Evolutionary conservation across 176 grass and related monocot genomes (phyloP), one percentile per base, ranked within the genome.

Genomic region (Pharus latifolius): DNA sequence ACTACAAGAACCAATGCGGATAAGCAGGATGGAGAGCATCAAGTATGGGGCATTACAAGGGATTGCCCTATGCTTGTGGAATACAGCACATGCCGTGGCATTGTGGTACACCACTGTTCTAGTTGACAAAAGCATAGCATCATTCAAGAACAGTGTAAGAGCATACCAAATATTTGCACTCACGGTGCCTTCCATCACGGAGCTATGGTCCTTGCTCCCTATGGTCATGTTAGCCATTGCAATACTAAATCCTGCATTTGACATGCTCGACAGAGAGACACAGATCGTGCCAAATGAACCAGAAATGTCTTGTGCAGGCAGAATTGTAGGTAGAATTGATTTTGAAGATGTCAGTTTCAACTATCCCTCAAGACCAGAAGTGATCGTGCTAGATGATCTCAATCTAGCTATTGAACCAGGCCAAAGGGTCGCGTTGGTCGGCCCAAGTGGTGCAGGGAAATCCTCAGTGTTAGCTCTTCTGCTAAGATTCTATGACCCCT

Each of bases 81-180:
- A 83, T 62, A 77, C 46, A 6, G 70, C 88, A 72, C 80, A 91
- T 69, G 88, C 88, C 18, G 68, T 87, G 17, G 80, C 84, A 70
- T 53, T 91, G 61, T 78, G 88, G 78, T 91, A 81, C 57, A 91
- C 88, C 35, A 84, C 78, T 26, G 68, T 91, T 19, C 74, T 78
- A 52, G 66, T 91, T 56, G 49, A 84, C 13, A 87, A 69, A 33
- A 42, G 32, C 25, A 61, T 65, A 47, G 73, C 84, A 15, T 34
- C 71, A 42, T 87, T 91, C 28, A 22, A 69, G 19, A 50, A 87
- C 30, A 71, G 83, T 46, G 74, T 91, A 38, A 43, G 80, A 25
- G 72, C 83, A 31, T 87, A 91, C 60, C 83, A 87, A 63, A 60
- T 79, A 66, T 87, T 91, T 65, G 78, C 88, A n/a, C 69, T 91